phyloP scores from a whole-genome alignment of 176 grass and related monocot genomes.

The Avena insularis region DNA sequence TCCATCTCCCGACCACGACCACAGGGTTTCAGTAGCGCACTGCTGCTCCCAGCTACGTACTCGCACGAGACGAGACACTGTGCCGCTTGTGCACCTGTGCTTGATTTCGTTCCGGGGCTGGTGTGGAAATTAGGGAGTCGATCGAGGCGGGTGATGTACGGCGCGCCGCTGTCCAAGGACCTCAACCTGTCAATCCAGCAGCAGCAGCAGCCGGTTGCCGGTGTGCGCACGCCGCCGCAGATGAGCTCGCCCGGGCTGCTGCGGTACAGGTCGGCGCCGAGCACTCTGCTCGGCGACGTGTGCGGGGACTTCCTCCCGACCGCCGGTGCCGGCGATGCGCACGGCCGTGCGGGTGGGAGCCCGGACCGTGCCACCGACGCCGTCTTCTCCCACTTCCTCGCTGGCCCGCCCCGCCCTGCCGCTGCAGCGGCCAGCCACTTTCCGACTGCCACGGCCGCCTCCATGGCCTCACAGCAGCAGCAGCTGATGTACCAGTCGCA shows the following conservation, averaged over 20 bases:
- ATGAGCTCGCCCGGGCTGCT: constrained; percentile 79
- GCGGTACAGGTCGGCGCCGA: constrained; percentile 87
- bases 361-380: constrained; percentile 52
- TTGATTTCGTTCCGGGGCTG: neutral
- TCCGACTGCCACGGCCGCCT: constrained; percentile 14
- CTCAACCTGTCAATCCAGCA: constrained; percentile 68
- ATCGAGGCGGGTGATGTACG: constrained; percentile 66
- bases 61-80: neutral
- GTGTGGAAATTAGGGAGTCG: neutral
- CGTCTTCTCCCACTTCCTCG: constrained; percentile 63
- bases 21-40: neutral
- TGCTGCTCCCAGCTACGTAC: neutral
- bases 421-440: constrained; percentile 44
- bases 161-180: constrained; percentile 73
- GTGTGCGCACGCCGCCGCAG: constrained; percentile 49
- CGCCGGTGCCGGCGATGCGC: constrained; percentile 15
- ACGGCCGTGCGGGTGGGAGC: neutral
- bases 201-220: neutral
- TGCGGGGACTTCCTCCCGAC: constrained; percentile 59
- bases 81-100: neutral
- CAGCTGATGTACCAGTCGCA: constrained; percentile 73
- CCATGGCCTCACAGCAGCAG: constrained; percentile 39
- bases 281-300: constrained; percentile 65
- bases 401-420: constrained; percentile 46
- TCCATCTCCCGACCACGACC: neutral